phyloP scores from a whole-genome alignment of 2,329 filamentous ascomycete genomes.

The Colletotrichum tropicale region DNA sequence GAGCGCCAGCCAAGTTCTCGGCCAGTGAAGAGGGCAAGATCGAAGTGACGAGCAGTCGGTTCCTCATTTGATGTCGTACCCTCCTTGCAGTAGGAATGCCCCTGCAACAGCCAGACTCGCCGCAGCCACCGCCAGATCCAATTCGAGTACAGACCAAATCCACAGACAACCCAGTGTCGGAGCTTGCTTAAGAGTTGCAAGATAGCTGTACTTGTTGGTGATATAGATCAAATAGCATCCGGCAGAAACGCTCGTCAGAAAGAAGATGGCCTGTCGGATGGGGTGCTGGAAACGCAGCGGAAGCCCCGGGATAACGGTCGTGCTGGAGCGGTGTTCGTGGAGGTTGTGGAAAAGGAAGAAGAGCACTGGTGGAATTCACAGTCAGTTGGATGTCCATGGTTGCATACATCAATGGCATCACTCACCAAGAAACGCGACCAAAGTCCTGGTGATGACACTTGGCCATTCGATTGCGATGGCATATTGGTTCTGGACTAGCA shows the following conservation, averaged over 20 bases:
- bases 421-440: conserved; percentile 58
- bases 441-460: conserved; percentile 56
- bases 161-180: conserved; percentile 90
- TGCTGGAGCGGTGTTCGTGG: conserved; percentile 56
- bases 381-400: background rate
- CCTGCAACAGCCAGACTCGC: conserved; percentile 52
- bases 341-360: conserved; percentile 59
- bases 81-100: conserved; percentile 52
- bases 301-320: conserved; percentile 54
- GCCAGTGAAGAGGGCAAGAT: conserved; percentile 3
- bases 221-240: conserved; percentile 85
- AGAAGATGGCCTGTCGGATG: conserved; percentile 67
- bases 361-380: conserved; percentile 47
- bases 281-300: conserved; percentile 48
- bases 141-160: conserved; percentile 92
- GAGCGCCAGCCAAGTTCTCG: background rate
- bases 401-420: background rate
- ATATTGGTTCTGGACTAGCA: conserved; percentile 81
- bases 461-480: conserved; percentile 68
- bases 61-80: conserved; percentile 49
- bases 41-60: background rate
- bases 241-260: conserved; percentile 59
- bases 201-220: conserved; percentile 80
- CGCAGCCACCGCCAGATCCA: conserved; percentile 72
- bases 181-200: conserved; percentile 88